phyloP scores from a whole-genome alignment of 495 filamentous ascomycete species.

The Penicillium alfredii region DNA sequence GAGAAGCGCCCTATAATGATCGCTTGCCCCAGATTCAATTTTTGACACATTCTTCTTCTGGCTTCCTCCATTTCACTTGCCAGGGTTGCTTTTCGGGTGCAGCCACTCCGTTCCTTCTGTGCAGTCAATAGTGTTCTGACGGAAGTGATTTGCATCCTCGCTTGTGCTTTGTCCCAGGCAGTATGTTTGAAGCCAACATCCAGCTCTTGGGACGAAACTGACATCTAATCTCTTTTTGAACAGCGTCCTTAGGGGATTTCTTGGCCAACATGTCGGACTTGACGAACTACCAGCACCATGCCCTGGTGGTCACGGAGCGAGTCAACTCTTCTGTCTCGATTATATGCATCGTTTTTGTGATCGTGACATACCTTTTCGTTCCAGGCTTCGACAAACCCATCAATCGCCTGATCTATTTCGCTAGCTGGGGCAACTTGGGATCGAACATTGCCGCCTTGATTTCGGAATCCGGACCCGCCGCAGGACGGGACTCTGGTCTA shows the following conservation, averaged over 20 bases:
- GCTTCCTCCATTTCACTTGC: too few relatives aligned
- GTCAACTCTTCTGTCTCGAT: constrained; percentile 10
- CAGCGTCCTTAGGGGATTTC: neutral
- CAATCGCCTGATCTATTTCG: constrained; percentile 70
- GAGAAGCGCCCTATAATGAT: neutral
- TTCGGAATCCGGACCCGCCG: constrained; percentile 38
- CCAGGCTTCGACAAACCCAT: constrained; percentile 52
- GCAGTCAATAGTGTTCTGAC: neutral
- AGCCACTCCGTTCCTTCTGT: too few relatives aligned
- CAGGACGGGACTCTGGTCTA: constrained; percentile 35
- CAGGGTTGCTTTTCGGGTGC: too few relatives aligned
- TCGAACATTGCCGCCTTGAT: constrained; percentile 66
- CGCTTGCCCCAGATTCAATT: neutral
- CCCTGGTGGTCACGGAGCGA: constrained; percentile 8
- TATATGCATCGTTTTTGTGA: constrained; percentile 4
- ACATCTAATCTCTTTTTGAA: neutral
- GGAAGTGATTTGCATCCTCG: neutral
- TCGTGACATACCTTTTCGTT: constrained; percentile 4
- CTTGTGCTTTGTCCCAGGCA: neutral
- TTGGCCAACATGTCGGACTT: neutral
- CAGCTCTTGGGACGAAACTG: too few relatives aligned
- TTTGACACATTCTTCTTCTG: too few relatives aligned
- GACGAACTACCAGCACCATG: neutral
- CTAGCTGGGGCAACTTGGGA: constrained; percentile 66
- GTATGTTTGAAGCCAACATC: neutral